Conservation (phyloP, 2,329 filamentous ascomycete genomes). For the Ophiocordyceps camponoti-floridani region DNA sequence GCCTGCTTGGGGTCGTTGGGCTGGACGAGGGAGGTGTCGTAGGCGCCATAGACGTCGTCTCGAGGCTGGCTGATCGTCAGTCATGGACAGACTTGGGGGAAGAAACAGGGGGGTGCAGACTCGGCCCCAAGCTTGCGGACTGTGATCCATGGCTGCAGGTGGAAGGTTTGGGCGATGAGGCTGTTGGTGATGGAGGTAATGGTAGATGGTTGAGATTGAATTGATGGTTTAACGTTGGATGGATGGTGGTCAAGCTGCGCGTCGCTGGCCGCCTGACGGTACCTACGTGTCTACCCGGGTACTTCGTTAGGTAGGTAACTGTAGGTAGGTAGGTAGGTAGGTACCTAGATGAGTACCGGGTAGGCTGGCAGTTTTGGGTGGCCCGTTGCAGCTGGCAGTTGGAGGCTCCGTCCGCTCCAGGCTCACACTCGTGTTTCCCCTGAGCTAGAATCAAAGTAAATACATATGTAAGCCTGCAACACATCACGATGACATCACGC, state of each 20-base stretch:
- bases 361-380: too few relatives aligned
- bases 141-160: conserved; percentile 42
- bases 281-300: neutral
- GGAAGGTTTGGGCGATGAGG: neutral
- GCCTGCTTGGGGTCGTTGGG: conserved; percentile 56
- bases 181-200: neutral
- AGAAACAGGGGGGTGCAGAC: conserved; percentile 26
- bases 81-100: conserved; percentile 1
- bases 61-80: conserved; percentile 46
- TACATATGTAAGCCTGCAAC: too few relatives aligned
- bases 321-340: neutral
- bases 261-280: too few relatives aligned
- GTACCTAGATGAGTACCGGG: neutral
- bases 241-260: too few relatives aligned
- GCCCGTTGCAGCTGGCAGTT: too few relatives aligned
- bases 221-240: too few relatives aligned
- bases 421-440: too few relatives aligned
- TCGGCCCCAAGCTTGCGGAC: conserved; percentile 56
- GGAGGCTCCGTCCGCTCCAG: too few relatives aligned
- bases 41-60: conserved; percentile 91
- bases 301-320: too few relatives aligned
- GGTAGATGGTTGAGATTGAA: too few relatives aligned
- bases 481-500: too few relatives aligned
- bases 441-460: too few relatives aligned
- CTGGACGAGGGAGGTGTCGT: conserved; percentile 75